Evolutionary conservation across 2,329 filamentous ascomycete genomes (phyloP), one percentile per base, ranked within the genome.

Genomic region (Claviceps sp.): DNA sequence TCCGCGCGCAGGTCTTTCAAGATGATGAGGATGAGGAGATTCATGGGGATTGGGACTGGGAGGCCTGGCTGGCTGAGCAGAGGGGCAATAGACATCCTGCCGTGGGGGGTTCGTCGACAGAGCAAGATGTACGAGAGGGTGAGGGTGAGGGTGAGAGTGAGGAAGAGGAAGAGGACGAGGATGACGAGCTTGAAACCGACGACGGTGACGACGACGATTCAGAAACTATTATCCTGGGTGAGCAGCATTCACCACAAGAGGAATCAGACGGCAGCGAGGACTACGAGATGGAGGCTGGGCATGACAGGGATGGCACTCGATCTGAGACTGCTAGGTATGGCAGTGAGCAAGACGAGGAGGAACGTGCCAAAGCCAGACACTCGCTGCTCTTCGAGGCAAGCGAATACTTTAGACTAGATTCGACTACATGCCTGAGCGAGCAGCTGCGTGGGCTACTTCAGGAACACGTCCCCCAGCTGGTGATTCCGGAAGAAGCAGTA

Each of bases 1-100:
- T 63, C 14, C 50, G 58, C 5, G 60, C 61, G 7, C 56, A 63
- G 48, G 58, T 58, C 7, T 59, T 54, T 51, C 37, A 58, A 37
- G 56, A 55, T 38, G 59, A 62, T 22, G 48, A 58, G 1, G 44
- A 54, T 4, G 52, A 30, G 1, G 56, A 58, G 26, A 41, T 54
- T 1, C 57, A 57, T 5, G 42, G 20, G 1, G 55, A 56, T 3
- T 60, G 55, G 55, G 56, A 60, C 48, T 63, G 61, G 61, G 14
- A 37, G 4, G 54, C 54, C 5, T 60, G 57, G 60, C 41, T 62
- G 44, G 37, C 45, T 24, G 56, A 58, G 52, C 50, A 60, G 24
- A 49, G 54, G 40, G 48, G n/a, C 30, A 30, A 24, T 11, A 34
- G 20, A 8, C 30, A 3, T 20, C 6, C 18, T 13, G 16, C 14